Evolutionary conservation across 768 basidiomycete species (phyloP).

Genomic region (Melanogaster broomeanus): DNA sequence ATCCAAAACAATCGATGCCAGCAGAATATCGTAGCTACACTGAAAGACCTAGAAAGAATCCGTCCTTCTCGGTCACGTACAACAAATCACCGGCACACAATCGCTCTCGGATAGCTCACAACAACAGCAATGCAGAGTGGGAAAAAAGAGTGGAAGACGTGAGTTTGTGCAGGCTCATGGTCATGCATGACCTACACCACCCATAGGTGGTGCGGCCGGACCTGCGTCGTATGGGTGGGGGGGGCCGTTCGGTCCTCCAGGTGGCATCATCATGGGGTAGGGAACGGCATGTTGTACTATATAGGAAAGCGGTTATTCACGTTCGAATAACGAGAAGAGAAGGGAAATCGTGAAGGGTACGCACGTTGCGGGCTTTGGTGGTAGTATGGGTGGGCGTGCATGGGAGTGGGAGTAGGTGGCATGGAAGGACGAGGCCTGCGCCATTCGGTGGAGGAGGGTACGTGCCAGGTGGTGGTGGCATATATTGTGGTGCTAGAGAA

Average conservation of each 20-base stretch:
- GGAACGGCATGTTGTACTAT: slow-evolving; percentile 86
- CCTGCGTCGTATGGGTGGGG: slow-evolving; percentile 75
- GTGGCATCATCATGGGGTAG: slow-evolving; percentile 90
- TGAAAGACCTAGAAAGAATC: slow-evolving; percentile 9
- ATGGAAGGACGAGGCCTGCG: slow-evolving; percentile 77
- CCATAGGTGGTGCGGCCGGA: slow-evolving; percentile 74
- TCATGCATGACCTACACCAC: slow-evolving; percentile 66
- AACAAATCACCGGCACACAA: slow-evolving; percentile 25
- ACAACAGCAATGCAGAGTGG: slow-evolving; percentile 21
- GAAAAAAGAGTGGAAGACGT: slow-evolving; percentile 4
- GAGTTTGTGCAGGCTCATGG: slow-evolving; percentile 10
- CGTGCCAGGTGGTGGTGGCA: slow-evolving; percentile 75
- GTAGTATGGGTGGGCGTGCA: slow-evolving; percentile 86
- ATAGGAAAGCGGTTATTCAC: slow-evolving; percentile 22
- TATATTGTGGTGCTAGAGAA: slow-evolving; percentile 66
- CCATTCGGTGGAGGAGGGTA: slow-evolving; percentile 81
- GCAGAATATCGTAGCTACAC: slow-evolving; percentile 29
- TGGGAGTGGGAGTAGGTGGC: slow-evolving; percentile 89
- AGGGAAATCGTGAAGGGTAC: slow-evolving; percentile 25
- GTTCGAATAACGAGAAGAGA: slow-evolving; percentile 26
- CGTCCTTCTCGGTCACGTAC: slow-evolving; percentile 21
- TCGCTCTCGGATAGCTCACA: slow-evolving; percentile 25
- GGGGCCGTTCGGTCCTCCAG: slow-evolving; percentile 61
- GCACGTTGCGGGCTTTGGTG: slow-evolving; percentile 88
- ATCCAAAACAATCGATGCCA: slow-evolving; percentile 32